Evolutionary conservation across 352 stramenopile genomes (phyloP), one percentile per base, ranked within the genome.

Genomic region (Phytophthora rubi): DNA sequence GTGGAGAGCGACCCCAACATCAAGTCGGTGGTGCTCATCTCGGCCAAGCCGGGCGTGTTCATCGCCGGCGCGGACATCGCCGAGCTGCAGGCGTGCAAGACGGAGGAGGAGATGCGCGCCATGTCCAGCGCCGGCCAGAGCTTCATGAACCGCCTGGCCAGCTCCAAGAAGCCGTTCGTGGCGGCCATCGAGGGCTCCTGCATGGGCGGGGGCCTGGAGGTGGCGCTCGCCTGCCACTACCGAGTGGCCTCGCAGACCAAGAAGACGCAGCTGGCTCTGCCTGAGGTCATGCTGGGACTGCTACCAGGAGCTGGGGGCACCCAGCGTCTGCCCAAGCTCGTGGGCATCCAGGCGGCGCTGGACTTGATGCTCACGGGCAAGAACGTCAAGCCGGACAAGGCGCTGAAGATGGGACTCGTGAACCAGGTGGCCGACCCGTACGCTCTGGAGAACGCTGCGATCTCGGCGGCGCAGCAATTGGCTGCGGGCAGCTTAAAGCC

Each of bases 321-420:
- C 4, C 97, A 99, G 76, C 97, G 98, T 30, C 80, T 99, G 28
- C 96, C 93, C 1, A 87, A 95, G 54, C 80, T 99, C 5, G 91
- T 99, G 16, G 98, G 98, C 9, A 82, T 98, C 33, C 82, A 96
- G 42, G 85, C 88, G 39, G 95, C 95, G 16, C 85, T 99, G 73
- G 96, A 99, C 73, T 98, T 99, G 92, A 99, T 99, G 90, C 83
- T 99, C 35, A 99, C 91, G 4, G 98, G 97, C 70, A 99, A 99
- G 75, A 97, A 98, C 65, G 91, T 99, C 53, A 88, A 90, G 52
- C 86, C 97, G 0, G 91, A 98, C 79, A 98, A 98, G 75, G 98
- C 98, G 6, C 97, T 98, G 71, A 98, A 98, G 73, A 97, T 99
- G 86, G 98, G 98, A 6, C 84, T 99, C 18, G 97, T 99, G 5